Percentiles rank a stretch among this genome's conserved stretches.
Conservation (phyloP, 2,329 filamentous ascomycete species). For the Ophidiomyces ophidiicola region DNA sequence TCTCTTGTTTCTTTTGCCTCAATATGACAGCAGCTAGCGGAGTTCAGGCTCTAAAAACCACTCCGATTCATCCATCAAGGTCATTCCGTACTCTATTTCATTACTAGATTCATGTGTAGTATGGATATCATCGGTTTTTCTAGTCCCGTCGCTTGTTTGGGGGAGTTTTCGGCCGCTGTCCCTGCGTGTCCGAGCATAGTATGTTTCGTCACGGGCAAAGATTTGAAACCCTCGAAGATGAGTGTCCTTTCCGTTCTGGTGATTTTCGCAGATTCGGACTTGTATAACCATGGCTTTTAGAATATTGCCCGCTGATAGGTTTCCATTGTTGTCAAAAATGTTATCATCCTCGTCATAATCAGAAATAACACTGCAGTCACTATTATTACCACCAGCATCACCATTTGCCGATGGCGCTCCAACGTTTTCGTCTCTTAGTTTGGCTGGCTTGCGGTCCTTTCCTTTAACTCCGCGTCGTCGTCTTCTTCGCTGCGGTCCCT, state of each 20-base stretch:
- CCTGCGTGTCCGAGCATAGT: conserved; percentile 18
- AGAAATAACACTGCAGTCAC: conserved; percentile 20
- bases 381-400: conserved; percentile 13
- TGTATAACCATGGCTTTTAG: conserved; percentile 83
- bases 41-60: conserved; percentile 41
- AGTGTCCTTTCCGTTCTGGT: conserved; percentile 99
- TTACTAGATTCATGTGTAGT: conserved; percentile 13
- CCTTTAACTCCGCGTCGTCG: conserved; percentile 7
- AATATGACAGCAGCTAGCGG: conserved; percentile 26
- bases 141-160: conserved; percentile 12
- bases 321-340: conserved; percentile 19
- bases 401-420: conserved; percentile 9
- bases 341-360: conserved; percentile 17
- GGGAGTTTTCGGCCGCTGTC: conserved; percentile 25
- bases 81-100: conserved; percentile 21
- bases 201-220: conserved; percentile 44
- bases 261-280: conserved; percentile 84
- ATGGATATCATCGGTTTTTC: conserved; percentile 13
- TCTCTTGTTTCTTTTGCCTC: not conserved
- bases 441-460: not conserved
- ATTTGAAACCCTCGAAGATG: conserved; percentile 88
- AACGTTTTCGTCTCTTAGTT: conserved; percentile 18
- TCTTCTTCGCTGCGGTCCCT: conserved; percentile 15
- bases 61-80: conserved; percentile 33
- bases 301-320: conserved; percentile 52